Conservation (phyloP, 129 eudicot species). For the Chrysanthemum makinoi region DNA sequence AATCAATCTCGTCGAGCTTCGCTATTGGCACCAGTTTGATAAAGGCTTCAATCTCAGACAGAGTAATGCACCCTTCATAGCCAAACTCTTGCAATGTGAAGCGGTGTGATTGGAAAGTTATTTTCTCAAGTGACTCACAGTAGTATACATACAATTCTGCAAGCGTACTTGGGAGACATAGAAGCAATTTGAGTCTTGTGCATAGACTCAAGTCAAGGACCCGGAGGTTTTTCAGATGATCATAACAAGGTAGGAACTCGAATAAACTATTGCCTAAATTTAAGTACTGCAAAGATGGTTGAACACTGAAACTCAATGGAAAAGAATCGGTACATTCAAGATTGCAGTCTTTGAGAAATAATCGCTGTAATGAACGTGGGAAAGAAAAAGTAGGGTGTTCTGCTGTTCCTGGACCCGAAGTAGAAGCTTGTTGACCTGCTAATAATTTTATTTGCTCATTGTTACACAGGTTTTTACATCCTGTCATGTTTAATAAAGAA, state of each 20-base stretch:
- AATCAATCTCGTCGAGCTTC: not conserved
- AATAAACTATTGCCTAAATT: slow-evolving; percentile 25
- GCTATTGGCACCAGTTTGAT: slow-evolving; percentile 10
- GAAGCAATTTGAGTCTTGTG: slow-evolving; percentile 7
- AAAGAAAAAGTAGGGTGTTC: slow-evolving; percentile 1
- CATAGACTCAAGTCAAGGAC: slow-evolving; percentile 27
- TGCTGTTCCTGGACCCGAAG: not conserved
- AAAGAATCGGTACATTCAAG: slow-evolving; percentile 3
- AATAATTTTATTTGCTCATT: not conserved
- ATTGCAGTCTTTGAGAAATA: slow-evolving; percentile 18
- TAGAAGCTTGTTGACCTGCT: not conserved
- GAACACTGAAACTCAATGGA: slow-evolving; percentile 12
- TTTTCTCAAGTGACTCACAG: slow-evolving; percentile 15
- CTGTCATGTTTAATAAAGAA: not conserved
- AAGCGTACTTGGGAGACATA: slow-evolving; percentile 19
- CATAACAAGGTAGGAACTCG: slow-evolving; percentile 14
- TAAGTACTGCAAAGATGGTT: slow-evolving; percentile 20
- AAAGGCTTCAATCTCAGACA: slow-evolving; percentile 16
- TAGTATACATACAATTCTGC: slow-evolving; percentile 19
- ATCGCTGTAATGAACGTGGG: slow-evolving; percentile 12
- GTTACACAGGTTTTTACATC: not conserved
- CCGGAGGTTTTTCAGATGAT: slow-evolving; percentile 23
- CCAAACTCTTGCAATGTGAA: slow-evolving; percentile 24
- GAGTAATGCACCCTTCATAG: slow-evolving; percentile 12
- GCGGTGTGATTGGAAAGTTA: slow-evolving; percentile 6